Evolutionary conservation across 441 rosid genomes (phyloP), one percentile per base, ranked within the genome.

Genomic region (Iberis amara): DNA sequence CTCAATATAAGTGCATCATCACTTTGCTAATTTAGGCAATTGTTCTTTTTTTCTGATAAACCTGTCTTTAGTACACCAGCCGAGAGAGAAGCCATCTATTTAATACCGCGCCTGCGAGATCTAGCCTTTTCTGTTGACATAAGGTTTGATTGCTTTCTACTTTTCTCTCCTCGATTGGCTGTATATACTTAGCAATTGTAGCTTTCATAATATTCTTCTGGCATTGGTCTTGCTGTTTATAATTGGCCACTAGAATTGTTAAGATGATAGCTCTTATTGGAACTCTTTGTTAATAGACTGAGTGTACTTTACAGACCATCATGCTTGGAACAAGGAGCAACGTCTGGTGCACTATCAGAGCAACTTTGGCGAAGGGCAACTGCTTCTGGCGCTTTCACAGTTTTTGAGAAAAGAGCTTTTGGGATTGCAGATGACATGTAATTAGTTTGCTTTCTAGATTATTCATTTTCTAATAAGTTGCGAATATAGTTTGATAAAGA

Each of bases 401-500:
- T 78, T 41, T 68, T 79, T 63, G 96, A 90, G 82, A 90, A 78
- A 69, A 73, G 88, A 70, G 72, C 88, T 54, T 90, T 86, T 31
- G 98, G 90, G 69, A 74, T 90, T 70, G 96, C 98, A 41, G 98
- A 90, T 69, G 98, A 86, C 77, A 81, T 90, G 96, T 90, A 76
- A 59, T 61, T 30, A 41, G 31, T 57, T 58, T 46, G 13, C 64
- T 57, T 38, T 13, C 31, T n/a, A 6, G 26, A 52, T 59, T 14
- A 27, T 65, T 36, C 38, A 50, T 55, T 39, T 28, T 11, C 57
- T 47, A 11, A 8, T 47, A 11, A 8, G 38, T 44, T 49, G 37
- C 6, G 12, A 35, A 30, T 47, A 27, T 11, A 47, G 8, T 36
- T 41, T 36, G 52, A 47, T 58, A 52, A 35, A 28, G 5, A 42